Conservation (phyloP, 176 grass and related monocot genomes). For the Carex pumila region DNA sequence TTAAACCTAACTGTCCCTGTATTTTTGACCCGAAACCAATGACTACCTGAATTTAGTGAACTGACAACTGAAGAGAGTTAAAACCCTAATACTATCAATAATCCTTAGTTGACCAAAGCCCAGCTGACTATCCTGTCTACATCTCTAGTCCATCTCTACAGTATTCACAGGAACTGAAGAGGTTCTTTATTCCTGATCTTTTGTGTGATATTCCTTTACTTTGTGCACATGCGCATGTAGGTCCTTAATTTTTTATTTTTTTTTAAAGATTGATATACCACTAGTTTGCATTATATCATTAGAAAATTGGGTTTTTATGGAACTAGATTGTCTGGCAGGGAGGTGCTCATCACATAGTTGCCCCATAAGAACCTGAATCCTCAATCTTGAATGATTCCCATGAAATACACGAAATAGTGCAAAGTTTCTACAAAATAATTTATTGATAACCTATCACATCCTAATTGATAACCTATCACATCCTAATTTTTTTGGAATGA, state of each 20-base stretch:
- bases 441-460: background rate
- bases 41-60: background rate
- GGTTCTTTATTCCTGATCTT: background rate
- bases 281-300: background rate
- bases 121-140: too few relatives aligned
- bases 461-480: background rate
- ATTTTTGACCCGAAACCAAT: background rate
- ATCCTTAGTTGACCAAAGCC: too few relatives aligned
- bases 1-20: background rate
- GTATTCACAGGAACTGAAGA: background rate
- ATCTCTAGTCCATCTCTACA: background rate
- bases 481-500: background rate
- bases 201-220: background rate
- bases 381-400: background rate
- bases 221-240: background rate
- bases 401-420: background rate
- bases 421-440: background rate
- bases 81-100: background rate
- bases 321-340: background rate
- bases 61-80: background rate
- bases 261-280: background rate
- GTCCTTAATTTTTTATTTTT: background rate
- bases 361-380: background rate
- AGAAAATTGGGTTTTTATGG: background rate
- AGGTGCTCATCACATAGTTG: background rate